A percentile compares a stretch with the other conserved stretches of the same genome.
These are phyloP conservation scores for Trifolium pratense DNA, from an alignment of 306 rosid genomes.

Conservation along the genomic window DNA sequence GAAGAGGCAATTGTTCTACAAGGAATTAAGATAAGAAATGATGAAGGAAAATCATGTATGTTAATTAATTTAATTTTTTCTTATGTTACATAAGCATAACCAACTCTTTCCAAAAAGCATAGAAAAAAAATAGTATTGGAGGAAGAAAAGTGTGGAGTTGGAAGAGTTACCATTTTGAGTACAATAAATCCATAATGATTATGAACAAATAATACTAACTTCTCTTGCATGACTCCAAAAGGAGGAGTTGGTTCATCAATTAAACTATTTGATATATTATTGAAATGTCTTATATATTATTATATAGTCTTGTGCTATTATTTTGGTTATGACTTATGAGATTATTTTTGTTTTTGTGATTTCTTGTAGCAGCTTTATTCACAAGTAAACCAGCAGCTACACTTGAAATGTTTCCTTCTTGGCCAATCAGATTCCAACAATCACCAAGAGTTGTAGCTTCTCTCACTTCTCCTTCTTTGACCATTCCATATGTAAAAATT, in stretches of 20 bases:
- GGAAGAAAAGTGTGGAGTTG: slow-evolving; percentile 15
- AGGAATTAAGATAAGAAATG: slow-evolving; percentile 71
- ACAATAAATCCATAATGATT: slow-evolving; percentile 51
- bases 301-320: background rate
- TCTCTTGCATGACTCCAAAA: background rate
- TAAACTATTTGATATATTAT: slow-evolving; percentile 25
- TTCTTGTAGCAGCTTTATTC: slow-evolving; percentile 68
- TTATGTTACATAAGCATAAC: slow-evolving; percentile 60
- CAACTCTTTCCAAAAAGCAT: slow-evolving; percentile 48
- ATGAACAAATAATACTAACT: background rate
- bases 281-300: slow-evolving; percentile 14
- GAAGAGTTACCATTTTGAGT: slow-evolving; percentile 55
- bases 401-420: slow-evolving; percentile 98
- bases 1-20: slow-evolving; percentile 90
- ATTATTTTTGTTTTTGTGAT: slow-evolving; percentile 53
- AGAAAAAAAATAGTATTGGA: slow-evolving; percentile 24
- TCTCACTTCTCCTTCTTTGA: slow-evolving; percentile 52
- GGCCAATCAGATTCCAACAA: slow-evolving; percentile 94
- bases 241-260: slow-evolving; percentile 30
- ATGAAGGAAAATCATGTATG: slow-evolving; percentile 81
- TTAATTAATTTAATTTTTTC: slow-evolving; percentile 31
- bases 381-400: slow-evolving; percentile 91
- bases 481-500: slow-evolving; percentile 46
- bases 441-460: slow-evolving; percentile 58
- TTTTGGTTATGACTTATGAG: slow-evolving; percentile 24